Conservation (phyloP, 225 moss, liverwort and hornwort species). For the Straminergon stramineum region DNA sequence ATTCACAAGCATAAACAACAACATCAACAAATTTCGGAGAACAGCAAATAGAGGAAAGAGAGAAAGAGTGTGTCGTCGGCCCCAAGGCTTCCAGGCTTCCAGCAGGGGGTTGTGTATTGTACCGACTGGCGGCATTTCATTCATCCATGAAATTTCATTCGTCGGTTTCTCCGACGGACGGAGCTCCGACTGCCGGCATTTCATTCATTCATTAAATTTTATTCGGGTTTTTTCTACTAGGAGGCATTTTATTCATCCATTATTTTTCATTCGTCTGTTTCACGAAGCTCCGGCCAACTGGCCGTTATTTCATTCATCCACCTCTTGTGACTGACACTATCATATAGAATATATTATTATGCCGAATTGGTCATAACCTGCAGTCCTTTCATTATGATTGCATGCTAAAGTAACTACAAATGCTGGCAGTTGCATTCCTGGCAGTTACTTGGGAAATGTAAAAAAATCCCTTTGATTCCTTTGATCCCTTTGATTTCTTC, state of each 20-base stretch:
- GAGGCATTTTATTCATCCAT: background rate
- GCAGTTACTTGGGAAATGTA: background rate
- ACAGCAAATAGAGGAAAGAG: background rate
- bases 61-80: background rate
- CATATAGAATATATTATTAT: background rate
- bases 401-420: background rate
- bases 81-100: background rate
- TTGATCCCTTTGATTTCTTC: background rate
- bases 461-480: background rate
- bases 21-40: background rate
- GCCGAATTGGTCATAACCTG: background rate
- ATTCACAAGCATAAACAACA: no score
- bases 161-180: background rate
- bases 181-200: background rate
- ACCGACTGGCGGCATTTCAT: slow-evolving; percentile 11
- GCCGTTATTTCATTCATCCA: background rate
- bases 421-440: background rate
- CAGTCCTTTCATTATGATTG: background rate
- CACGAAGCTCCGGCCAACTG: background rate
- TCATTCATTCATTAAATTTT: background rate
- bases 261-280: background rate
- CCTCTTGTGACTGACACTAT: background rate
- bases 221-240: background rate
- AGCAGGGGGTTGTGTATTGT: background rate
- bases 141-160: background rate